phyloP scores from a whole-genome alignment of 2,329 filamentous ascomycete genomes.

The Phyllosticta citriasiana region DNA sequence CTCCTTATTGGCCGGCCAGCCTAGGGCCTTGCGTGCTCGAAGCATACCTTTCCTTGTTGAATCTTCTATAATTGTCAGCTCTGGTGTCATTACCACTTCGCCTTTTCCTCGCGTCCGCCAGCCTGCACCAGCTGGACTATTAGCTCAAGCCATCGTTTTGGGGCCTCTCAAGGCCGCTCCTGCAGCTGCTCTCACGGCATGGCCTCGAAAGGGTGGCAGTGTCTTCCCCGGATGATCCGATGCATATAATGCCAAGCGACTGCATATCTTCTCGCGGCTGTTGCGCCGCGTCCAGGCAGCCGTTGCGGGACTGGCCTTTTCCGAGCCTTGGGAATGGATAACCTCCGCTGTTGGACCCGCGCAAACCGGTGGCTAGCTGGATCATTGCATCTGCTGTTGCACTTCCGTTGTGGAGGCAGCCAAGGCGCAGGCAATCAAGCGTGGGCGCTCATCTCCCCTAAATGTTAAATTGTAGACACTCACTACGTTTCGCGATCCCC shows the following conservation, averaged over 20 bases:
- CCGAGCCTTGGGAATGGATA: background rate
- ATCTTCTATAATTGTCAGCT: background rate
- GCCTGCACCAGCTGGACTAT: constrained; percentile 3
- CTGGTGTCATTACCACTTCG: background rate
- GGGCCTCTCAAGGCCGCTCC: constrained; percentile 2
- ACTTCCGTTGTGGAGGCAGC: background rate
- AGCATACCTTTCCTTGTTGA: background rate
- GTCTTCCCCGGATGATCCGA: constrained; percentile 9
- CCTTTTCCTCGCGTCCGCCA: background rate
- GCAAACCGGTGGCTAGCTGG: background rate
- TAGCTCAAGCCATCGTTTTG: constrained; percentile 1
- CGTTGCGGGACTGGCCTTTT: background rate
- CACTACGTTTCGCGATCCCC: background rate
- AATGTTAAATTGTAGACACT: background rate
- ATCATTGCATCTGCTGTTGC: background rate
- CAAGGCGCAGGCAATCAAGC: background rate
- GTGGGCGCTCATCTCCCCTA: background rate
- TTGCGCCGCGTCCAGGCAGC: background rate
- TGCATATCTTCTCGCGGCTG: background rate
- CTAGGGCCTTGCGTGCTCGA: background rate
- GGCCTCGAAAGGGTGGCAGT: constrained; percentile 8
- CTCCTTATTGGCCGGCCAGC: background rate
- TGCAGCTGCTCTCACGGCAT: background rate
- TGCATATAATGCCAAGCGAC: constrained; percentile 4
- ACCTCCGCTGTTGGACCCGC: background rate